Percentiles rank a stretch among this genome's conserved stretches.
Conservation (phyloP, 164 flowering plant genomes). For the Annona squamosa region DNA sequence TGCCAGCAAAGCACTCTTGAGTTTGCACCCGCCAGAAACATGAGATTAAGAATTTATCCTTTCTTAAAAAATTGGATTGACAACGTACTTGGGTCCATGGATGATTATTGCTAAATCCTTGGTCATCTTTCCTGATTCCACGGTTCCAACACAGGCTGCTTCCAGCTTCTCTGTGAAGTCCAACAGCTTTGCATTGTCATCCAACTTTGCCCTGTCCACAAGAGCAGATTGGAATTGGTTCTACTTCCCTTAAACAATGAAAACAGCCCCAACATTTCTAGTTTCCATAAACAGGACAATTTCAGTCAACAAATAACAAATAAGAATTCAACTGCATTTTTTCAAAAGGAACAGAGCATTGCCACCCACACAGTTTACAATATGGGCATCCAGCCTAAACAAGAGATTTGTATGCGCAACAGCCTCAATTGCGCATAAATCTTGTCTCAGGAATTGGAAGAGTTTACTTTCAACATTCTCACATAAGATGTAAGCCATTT, state of each 20-base stretch:
- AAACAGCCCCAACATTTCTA: neutral
- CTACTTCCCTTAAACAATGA: neutral
- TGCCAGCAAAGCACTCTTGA: too few relatives aligned
- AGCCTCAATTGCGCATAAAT: too few relatives aligned
- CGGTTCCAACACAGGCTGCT: conserved; percentile 69
- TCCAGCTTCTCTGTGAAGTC: conserved; percentile 80
- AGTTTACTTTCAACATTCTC: too few relatives aligned
- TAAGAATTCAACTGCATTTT: too few relatives aligned
- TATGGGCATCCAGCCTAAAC: too few relatives aligned
- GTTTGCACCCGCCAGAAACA: neutral
- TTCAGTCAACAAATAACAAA: too few relatives aligned
- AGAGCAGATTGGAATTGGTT: neutral
- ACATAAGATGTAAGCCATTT: too few relatives aligned
- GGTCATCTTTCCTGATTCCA: conserved; percentile 96
- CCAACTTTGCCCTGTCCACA: conserved; percentile 73
- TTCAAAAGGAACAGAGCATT: too few relatives aligned
- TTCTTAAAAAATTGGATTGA: neutral
- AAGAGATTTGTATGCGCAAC: too few relatives aligned
- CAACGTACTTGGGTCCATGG: conserved; percentile 66
- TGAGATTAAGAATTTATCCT: conserved; percentile 3
- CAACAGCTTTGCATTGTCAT: conserved; percentile 49
- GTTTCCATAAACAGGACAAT: too few relatives aligned
- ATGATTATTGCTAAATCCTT: conserved; percentile 88
- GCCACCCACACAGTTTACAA: too few relatives aligned
- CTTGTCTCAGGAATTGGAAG: too few relatives aligned